phyloP scores from a whole-genome alignment of 108 stramenopile species.

The Nitzschia sp. region DNA sequence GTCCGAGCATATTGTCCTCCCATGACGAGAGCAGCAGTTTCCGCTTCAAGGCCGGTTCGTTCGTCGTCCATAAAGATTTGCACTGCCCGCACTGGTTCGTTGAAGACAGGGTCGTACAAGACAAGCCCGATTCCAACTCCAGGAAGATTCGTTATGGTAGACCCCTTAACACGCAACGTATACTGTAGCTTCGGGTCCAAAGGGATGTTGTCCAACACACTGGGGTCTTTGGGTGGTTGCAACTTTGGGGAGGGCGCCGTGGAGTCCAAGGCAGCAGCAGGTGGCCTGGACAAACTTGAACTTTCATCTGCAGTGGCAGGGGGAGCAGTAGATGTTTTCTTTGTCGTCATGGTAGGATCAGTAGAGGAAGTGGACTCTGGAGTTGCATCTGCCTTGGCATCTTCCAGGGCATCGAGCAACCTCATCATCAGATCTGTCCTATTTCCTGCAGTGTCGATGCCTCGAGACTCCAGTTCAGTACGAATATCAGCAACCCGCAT shows the following conservation, averaged over 20 bases:
- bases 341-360: no score
- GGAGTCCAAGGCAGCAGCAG: no score
- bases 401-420: slow-evolving; percentile 8
- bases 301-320: no score
- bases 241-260: no score
- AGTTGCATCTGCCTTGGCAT: neutral
- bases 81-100: slow-evolving; percentile 53
- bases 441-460: slow-evolving; percentile 14
- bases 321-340: no score
- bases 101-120: slow-evolving; percentile 46
- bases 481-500: slow-evolving; percentile 3
- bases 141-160: slow-evolving; percentile 48
- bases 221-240: no score
- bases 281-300: no score
- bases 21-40: slow-evolving; percentile 39
- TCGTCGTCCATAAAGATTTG: slow-evolving; percentile 42
- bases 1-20: slow-evolving; percentile 41
- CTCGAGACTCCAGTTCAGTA: neutral
- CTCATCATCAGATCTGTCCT: slow-evolving; percentile 1
- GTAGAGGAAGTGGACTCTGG: neutral
- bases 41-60: slow-evolving; percentile 59
- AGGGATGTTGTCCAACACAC: neutral
- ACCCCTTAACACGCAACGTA: slow-evolving; percentile 52
- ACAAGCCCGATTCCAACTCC: slow-evolving; percentile 58
- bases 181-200: slow-evolving; percentile 26